Evolutionary conservation across 2,329 filamentous ascomycete species (phyloP).

Genomic region (Neopestalotiopsis sp.): DNA sequence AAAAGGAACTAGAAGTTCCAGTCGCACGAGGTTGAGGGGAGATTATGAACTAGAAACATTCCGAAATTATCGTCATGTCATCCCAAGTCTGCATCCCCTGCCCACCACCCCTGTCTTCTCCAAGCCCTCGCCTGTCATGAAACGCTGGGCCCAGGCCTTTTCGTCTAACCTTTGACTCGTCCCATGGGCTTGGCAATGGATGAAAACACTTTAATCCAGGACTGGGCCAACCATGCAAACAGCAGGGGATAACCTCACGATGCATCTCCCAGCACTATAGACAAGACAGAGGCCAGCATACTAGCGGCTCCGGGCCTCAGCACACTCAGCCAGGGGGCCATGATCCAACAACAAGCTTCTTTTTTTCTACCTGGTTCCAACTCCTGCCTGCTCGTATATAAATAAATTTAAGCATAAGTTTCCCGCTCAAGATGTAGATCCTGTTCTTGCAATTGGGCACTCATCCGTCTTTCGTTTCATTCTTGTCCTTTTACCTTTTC

Average conservation of each 20-base stretch:
- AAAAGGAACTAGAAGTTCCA: background rate
- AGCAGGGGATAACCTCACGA: background rate
- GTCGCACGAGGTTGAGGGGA: background rate
- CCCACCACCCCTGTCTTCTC: conserved; percentile 4
- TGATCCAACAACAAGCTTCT: background rate
- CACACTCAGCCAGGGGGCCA: background rate
- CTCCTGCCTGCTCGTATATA: background rate
- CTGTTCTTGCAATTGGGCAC: background rate
- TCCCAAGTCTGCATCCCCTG: conserved; percentile 6
- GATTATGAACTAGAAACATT: conserved; percentile 1
- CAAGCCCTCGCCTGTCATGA: conserved; percentile 9
- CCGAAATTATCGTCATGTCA: conserved; percentile 10
- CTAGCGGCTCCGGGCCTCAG: background rate
- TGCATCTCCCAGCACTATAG: conserved; percentile 6
- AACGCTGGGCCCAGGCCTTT: conserved; percentile 6
- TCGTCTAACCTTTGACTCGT: conserved; percentile 4
- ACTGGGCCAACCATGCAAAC: conserved; percentile 3
- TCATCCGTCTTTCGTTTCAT: conserved; percentile 10
- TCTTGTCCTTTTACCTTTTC: background rate
- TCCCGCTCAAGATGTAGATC: conserved; percentile 7
- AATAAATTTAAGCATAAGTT: conserved; percentile 11
- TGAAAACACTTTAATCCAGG: conserved; percentile 3
- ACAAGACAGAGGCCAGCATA: background rate
- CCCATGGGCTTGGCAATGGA: background rate
- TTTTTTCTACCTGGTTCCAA: background rate